Percentiles rank a stretch among this genome's conserved stretches.
Conservation (phyloP, 345 rosid genomes). For the Salix exigua region DNA sequence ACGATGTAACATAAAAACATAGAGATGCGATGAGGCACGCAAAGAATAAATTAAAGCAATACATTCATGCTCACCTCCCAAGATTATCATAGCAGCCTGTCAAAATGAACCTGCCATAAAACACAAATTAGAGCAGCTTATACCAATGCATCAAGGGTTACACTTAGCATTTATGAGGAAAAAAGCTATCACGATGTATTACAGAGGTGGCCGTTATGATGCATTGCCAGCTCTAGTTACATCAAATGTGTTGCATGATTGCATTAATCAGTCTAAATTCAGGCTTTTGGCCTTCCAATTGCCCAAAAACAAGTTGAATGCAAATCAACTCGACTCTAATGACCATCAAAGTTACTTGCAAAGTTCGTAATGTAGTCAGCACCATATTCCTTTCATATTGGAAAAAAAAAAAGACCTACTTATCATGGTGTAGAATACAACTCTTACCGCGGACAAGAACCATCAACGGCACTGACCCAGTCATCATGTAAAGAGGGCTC, state of each 20-base stretch:
- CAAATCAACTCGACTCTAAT: too few species aligned
- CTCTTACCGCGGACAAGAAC: slow-evolving; percentile 61
- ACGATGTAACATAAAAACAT: not conserved
- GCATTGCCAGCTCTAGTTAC: not conserved
- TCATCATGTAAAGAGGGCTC: slow-evolving; percentile 83
- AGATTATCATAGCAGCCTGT: slow-evolving; percentile 82
- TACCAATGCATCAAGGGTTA: not conserved
- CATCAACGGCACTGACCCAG: slow-evolving; percentile 93
- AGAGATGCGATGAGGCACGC: not conserved
- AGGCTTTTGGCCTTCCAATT: not conserved
- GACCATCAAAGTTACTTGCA: too few species aligned
- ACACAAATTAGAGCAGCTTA: slow-evolving; percentile 15
- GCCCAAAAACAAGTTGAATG: not conserved
- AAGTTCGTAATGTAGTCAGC: too few species aligned
- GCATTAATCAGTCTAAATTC: not conserved
- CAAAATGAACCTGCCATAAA: slow-evolving; percentile 72
- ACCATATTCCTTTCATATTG: too few species aligned
- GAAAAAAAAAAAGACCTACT: not conserved
- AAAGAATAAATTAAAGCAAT: not conserved
- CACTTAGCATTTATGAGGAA: not conserved
- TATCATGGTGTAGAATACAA: not conserved
- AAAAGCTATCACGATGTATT: not conserved
- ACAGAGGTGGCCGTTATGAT: not conserved
- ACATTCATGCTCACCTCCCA: slow-evolving; percentile 49
- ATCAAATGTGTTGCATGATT: not conserved